Evolutionary conservation across 495 filamentous ascomycete genomes (phyloP), one percentile per base, ranked within the genome.

Genomic region (Penicillium tannophilum): DNA sequence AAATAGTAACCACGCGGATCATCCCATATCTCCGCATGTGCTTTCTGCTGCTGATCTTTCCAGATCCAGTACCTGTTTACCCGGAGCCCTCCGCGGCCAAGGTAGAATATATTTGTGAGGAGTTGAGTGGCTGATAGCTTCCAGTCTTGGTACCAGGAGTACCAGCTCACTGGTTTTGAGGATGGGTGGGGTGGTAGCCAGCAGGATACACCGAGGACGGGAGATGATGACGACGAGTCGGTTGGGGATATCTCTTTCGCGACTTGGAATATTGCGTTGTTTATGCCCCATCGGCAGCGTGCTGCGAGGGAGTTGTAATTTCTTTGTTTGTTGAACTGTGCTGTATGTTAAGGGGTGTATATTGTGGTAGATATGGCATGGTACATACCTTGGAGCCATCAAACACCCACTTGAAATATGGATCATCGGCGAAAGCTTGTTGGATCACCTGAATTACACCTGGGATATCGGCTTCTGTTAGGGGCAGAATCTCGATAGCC

Each of bases 351-450:
- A 54, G 52, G 52, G 65, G 69, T 60, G 65, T 60, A 59, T 23
- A 67, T 49, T 57, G 51, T 55, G 53, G 61, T 60, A 9, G 6
- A 31, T 28, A 49, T 51, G 39, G 33, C 54, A 46, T 66, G 67
- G 8, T 17, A 62, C 66, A 62, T 73, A 79, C 83, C 64, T 81
- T 83, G 60, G 65, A 65, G 43, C 67, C 71, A 69, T 82, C 80
- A 62, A 80, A 86, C 1, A 85, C 76, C 86, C 86, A 88, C n/a
- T 79, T 71, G 62, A 81, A 84, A 66, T 89, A 88, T 2, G 86
- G 86, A 64, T 88, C 86, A 10, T 84, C 75, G 3, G 75, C 78
- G 66, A 89, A 88, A 28, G 84, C 85, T 64, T 79, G 69, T 55
- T 80, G 79, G 45, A 83, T 79, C 39, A 72, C 73, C 17, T 80